Evolutionary conservation across 2,329 filamentous ascomycete genomes (phyloP), one percentile per base, ranked within the genome.

Genomic region (Talaromyces sp.): DNA sequence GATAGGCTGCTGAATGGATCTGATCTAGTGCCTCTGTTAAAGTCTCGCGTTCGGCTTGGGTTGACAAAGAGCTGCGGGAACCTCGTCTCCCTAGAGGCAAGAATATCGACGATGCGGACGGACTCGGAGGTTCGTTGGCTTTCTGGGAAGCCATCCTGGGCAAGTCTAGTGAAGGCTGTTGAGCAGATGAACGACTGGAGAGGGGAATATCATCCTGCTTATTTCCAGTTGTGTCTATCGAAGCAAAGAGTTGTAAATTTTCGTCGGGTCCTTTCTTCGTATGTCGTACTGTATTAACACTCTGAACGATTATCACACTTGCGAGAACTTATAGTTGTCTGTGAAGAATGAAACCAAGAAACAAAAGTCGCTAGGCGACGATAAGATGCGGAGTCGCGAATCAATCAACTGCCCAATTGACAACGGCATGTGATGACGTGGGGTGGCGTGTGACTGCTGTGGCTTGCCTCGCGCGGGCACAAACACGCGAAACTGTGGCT

Each of bases 1-100:
- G 90, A 73, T 91, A 96, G n/a, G 93, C 93, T 6, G 91, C 89
- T 60, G 84, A 92, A 77, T 97, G 94, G 70, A 97, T 97, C 71
- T 91, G 89, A 78, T 96, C 90, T 67, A 97, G 87, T 19, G 90
- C 86, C 68, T 92, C 87, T 39, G 90, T 87, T 43, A 94, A 83
- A 65, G 91, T 89, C 68, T 92, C 90, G 73, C 87, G 90, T 75
- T 93, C 90, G 47, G 87, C 79, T 58, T 85, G 83, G 1, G 83
- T 78, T 27, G 80, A 79, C 16, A 83, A 68, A 27, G 87, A 88
- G 22, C 76, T 75, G 41, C 80, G 74, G 24, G 84, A 86, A n/a
- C 76, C 79, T 59, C 82, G 79, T 66, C 77, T 76, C 47, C 79
- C 79, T 43, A 81, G 76, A 11, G 80, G 79, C 50, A 81, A 74